Base-by-base conservation (phyloP, 192 early-diverging fungal genomes). In the Umbelopsis isabellina region DNA sequence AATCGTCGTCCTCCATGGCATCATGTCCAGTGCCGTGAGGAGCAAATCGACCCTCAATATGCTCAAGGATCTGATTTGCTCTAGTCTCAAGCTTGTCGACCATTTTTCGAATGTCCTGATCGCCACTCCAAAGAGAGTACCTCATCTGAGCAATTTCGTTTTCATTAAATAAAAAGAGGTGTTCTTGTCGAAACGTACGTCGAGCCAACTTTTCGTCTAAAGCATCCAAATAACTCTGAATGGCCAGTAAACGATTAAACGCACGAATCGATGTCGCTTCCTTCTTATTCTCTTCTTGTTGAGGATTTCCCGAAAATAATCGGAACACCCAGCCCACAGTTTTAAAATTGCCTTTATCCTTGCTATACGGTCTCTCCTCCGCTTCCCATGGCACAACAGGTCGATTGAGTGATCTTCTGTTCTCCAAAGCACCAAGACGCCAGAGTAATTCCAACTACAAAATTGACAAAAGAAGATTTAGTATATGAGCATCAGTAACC, bases 311-410 rank as follows among this genome's bases (percentile, higher is more conserved):
- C 23, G 84, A 85, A 20, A 88, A 88, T 11, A 88, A 69, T 37
- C 87, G 80, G 70, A 84, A 87, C 33, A 88, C 85, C 85, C 85
- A 88, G 16, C 87, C 87, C 2, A 86, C 78, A 22, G 74, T 83
- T 65, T 75, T 82, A 55, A 83, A 88, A 65, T 84, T 80, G 2
- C 81, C 82, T 52, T 85, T 84, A 51, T 83, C 73, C 16, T 72
- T 67, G 35, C 74, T 76, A 37, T 76, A 80, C 25, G 80, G 73
- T 16, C 84, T 70, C 46, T 85, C 81, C 46, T 55, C 73, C 13
- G 82, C 74, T 67, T 88, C 87, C 87, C 87, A 88, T 16, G 85
- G 84, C 22, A 88, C 82, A 0, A 79, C 75, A 3, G 85, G 84
- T 65, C 80, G 78, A 51, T 80, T 81, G 6, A 75, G 45, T 7